Percentiles rank a stretch among this genome's conserved stretches.
phyloP scores from a whole-genome alignment of 306 rosid species.

The Ormosia semicastrata region DNA sequence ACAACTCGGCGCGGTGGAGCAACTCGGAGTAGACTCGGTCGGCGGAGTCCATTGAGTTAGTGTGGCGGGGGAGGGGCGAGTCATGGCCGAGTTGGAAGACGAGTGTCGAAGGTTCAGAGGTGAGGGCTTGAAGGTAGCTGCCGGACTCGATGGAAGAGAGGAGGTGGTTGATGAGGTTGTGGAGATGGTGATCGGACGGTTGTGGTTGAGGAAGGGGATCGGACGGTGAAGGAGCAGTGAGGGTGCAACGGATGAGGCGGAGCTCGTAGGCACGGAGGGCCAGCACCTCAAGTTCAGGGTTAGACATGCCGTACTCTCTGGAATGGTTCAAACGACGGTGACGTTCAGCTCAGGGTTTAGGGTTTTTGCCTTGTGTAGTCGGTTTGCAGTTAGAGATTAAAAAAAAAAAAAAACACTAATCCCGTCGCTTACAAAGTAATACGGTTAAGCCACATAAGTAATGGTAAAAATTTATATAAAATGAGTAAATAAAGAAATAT shows the following conservation, averaged over 20 bases:
- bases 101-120: conserved; percentile 44
- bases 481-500: too few relatives aligned
- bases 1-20: conserved; percentile 56
- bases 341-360: conserved; percentile 34
- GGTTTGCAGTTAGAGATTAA: too few relatives aligned
- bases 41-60: conserved; percentile 45
- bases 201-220: not conserved
- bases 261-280: conserved; percentile 63
- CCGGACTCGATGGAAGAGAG: conserved; percentile 62
- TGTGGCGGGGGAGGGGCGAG: not conserved
- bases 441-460: too few relatives aligned
- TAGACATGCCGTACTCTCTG: not conserved
- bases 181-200: conserved; percentile 32
- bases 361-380: not conserved
- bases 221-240: conserved; percentile 33
- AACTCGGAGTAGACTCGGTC: conserved; percentile 57
- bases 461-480: too few relatives aligned
- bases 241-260: conserved; percentile 74
- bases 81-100: conserved; percentile 40
- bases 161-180: conserved; percentile 41
- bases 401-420: too few relatives aligned
- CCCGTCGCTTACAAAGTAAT: too few relatives aligned
- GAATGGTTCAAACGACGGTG: not conserved
- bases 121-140: conserved; percentile 52
- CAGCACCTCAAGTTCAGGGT: not conserved